Evolutionary conservation across 208 protist genomes (phyloP), one percentile per base, ranked within the genome.

Genomic region (Naegleria lovaniensis): DNA sequence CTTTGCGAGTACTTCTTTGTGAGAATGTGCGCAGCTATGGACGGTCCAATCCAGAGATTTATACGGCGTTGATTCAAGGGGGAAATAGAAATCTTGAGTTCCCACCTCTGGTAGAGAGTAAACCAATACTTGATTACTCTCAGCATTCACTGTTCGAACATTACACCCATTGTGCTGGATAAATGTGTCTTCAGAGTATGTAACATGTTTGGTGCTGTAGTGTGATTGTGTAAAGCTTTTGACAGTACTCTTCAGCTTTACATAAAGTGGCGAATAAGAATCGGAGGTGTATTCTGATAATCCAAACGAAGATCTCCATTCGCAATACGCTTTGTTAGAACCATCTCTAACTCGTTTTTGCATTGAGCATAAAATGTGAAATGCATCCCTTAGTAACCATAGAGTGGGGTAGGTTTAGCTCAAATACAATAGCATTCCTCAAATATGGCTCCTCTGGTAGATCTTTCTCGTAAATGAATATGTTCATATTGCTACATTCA

Each of bases 1-100:
- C 9, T 85, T 85, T 11, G 83, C 83, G 0, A 85, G 11, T 43
- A 85, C 83, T 85, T 85, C 36, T 43, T 85, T 85, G 39, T 85
- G 39, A 33, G 13, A 25, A 29, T 85, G 16, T 9, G 7, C n/a
- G 0, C 39, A 40, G 41, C 40, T 29, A 43, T 43, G 15, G 9
- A 85, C 36, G 0, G 83, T 9, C 83, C 83, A 85, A 25, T 85
- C 39, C 11, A 85, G n/a, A 43, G 11, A 29, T 15, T 15, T 29
- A 67, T 67, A 67, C 22, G 3, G 6, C 3, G 55, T 2, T 19
- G 55, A 67, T 67, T 67, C 55, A 67, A 67, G 11, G 4, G 11
- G 11, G 19, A 67, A 67, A 29, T 15, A 29, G 22, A 67, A 67
- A 67, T 67, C 22, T 29, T 29, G 4, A 4, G 22, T 67, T 67